Base-by-base conservation (phyloP, 192 early-diverging fungal species). In the Chytriomyces hyalinus region DNA sequence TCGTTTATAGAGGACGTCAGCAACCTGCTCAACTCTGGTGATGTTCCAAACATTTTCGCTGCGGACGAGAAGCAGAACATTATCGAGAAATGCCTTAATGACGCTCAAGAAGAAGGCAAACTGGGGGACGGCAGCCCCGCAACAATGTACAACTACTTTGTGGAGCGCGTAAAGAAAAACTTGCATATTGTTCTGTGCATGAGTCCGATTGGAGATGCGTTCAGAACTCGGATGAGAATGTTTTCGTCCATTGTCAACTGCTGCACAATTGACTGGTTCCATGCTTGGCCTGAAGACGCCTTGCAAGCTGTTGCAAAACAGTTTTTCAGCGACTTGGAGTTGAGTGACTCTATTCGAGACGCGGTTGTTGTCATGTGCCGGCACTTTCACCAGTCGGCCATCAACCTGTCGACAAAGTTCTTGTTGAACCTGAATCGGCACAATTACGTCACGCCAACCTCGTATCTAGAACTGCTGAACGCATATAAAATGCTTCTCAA, bases 221-320 rank as follows among this genome's bases (percentile, higher is more conserved):
- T 90, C 76, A 78, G 89, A 46, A 81, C 86, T 3, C 75, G 89
- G 46, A 76, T 90, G n/a, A 70, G 88, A 20, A 84, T 88, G 77
- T 90, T 87, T 49, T 90, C 89, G 5, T 84, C 86, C 6, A 78
- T 90, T 65, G 87, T 90, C 61, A 90, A 90, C 66, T 90, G 89
- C 76, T 90, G 88, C 67, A 90, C 89, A 0, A 90, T 90, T 67
- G 88, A 90, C 71, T 90, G 88, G 87, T 90, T 90, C 81, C 88
- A 90, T 68, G 86, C 86, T 24, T 90, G 89, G 89, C 89, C 89
- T 17, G 86, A 90, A 77, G 89, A 90, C 76, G 89, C 89, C 0
- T 61, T 90, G 57, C 85, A 88, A 72, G 88, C 88, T 17, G 89
- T 90, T 24, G 89, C 89, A 3, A 78, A 84, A 64, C 82, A 90